Evolutionary conservation across 257 asterid genomes (phyloP).

Genomic region (Hygrophila difformis): DNA sequence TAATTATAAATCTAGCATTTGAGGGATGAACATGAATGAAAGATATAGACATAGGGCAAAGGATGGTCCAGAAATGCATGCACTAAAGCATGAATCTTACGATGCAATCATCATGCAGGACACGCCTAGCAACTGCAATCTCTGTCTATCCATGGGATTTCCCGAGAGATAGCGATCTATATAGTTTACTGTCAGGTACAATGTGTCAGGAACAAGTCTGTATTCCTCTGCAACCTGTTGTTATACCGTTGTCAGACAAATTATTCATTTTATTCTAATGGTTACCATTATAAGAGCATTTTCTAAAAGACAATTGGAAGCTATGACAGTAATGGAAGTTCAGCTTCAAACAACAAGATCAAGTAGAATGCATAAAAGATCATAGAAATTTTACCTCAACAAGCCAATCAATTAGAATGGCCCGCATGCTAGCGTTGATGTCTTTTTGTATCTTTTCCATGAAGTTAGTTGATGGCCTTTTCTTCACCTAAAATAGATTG

Average conservation of each 20-base stretch:
- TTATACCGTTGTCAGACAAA: constrained; percentile 9
- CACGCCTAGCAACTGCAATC: constrained; percentile 77
- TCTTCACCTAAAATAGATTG: constrained; percentile 46
- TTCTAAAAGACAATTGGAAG: not conserved
- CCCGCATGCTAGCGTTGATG: constrained; percentile 44
- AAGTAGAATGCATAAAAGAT: constrained; percentile 1
- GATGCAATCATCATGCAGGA: constrained; percentile 98
- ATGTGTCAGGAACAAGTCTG: constrained; percentile 82
- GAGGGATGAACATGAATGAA: not conserved
- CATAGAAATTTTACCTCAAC: constrained; percentile 65
- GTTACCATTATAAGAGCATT: not conserved
- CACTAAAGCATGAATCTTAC: constrained; percentile 36
- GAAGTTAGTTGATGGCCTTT: constrained; percentile 48
- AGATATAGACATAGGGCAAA: not conserved
- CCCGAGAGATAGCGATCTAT: constrained; percentile 94
- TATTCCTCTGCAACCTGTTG: constrained; percentile 79
- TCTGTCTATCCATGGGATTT: constrained; percentile 68
- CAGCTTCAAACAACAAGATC: not conserved
- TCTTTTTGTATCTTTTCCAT: constrained; percentile 47
- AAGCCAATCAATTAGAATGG: constrained; percentile 61
- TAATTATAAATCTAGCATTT: not conserved
- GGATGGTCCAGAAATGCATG: not conserved
- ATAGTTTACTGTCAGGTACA: constrained; percentile 75
- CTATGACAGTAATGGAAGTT: not conserved
- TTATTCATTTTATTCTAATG: not conserved